Percentiles rank a stretch among this genome's conserved stretches.
phyloP scores from a whole-genome alignment of 1,284 basidiomycete species.

The Apiotrichum sp. region DNA sequence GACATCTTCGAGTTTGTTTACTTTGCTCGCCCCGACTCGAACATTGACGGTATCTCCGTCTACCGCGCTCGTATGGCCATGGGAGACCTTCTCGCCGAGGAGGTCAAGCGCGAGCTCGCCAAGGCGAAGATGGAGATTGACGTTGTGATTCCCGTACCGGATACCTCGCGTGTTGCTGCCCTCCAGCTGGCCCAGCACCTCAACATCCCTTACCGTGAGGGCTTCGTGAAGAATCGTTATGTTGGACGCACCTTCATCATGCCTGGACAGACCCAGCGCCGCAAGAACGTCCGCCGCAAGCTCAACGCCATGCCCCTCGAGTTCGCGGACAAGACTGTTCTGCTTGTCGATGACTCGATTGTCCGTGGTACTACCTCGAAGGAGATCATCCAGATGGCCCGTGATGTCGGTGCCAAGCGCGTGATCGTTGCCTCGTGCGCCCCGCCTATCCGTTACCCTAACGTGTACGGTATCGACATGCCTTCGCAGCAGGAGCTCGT shows the following conservation, averaged over 20 bases:
- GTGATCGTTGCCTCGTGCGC: conserved; percentile 97
- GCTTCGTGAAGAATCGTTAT: conserved; percentile 98
- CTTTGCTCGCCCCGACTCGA: conserved; percentile 96
- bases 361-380: conserved; percentile 98
- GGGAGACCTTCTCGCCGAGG: conserved; percentile 90
- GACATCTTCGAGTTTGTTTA: conserved; percentile 99
- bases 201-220: conserved; percentile 88
- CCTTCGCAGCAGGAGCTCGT: conserved; percentile 91
- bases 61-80: conserved; percentile 98
- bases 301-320: conserved; percentile 99
- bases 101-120: conserved; percentile 69
- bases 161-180: conserved; percentile 93
- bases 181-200: conserved; percentile 91
- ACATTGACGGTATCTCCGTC: conserved; percentile 94
- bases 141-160: conserved; percentile 97
- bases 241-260: conserved; percentile 99
- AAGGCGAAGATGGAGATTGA: conserved; percentile 69
- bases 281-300: conserved; percentile 92
- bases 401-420: conserved; percentile 96
- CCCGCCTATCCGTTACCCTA: conserved; percentile 68
- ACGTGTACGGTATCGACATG: conserved; percentile 99
- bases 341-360: conserved; percentile 98
- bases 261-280: conserved; percentile 80
- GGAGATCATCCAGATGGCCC: conserved; percentile 99
- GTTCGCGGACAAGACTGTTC: conserved; percentile 84